Evolutionary conservation across 805 yeast species (phyloP).

Genomic region (Priceomyces medius): DNA sequence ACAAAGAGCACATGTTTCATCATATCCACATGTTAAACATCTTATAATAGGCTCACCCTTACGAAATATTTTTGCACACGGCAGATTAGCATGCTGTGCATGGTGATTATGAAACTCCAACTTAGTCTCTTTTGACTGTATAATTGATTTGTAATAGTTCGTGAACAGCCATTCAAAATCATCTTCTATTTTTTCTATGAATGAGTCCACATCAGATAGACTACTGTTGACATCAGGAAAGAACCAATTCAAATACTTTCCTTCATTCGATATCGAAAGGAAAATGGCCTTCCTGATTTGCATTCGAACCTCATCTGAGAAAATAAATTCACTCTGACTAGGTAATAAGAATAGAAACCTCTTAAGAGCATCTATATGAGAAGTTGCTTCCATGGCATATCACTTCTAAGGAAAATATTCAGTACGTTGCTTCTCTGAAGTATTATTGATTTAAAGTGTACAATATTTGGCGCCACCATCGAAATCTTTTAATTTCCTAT

Average conservation of each 20-base stretch:
- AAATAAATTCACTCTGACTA: constrained; percentile 22
- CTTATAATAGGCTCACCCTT: constrained; percentile 82
- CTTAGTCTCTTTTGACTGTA: constrained; percentile 15
- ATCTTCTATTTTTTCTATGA: constrained; percentile 18
- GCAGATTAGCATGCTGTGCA: constrained; percentile 57
- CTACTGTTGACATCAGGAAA: constrained; percentile 26
- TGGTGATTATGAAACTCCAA: constrained; percentile 25
- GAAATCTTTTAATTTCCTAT: neutral
- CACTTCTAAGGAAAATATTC: neutral
- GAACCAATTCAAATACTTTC: constrained; percentile 33
- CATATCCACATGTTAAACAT: constrained; percentile 72
- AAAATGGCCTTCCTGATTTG: constrained; percentile 31
- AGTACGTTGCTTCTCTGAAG: neutral
- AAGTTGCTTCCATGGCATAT: neutral
- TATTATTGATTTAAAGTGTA: neutral
- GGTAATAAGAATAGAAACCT: constrained; percentile 38
- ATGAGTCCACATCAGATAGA: constrained; percentile 8
- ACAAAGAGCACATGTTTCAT: constrained; percentile 84
- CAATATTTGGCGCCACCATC: neutral
- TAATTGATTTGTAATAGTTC: constrained; percentile 23
- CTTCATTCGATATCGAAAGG: constrained; percentile 30
- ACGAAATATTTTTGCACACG: constrained; percentile 70
- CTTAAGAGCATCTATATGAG: constrained; percentile 13
- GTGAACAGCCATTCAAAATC: constrained; percentile 34
- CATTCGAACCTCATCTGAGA: constrained; percentile 22